phyloP scores from a whole-genome alignment of 2,329 filamentous ascomycete species.

The Aspergillus sergii region DNA sequence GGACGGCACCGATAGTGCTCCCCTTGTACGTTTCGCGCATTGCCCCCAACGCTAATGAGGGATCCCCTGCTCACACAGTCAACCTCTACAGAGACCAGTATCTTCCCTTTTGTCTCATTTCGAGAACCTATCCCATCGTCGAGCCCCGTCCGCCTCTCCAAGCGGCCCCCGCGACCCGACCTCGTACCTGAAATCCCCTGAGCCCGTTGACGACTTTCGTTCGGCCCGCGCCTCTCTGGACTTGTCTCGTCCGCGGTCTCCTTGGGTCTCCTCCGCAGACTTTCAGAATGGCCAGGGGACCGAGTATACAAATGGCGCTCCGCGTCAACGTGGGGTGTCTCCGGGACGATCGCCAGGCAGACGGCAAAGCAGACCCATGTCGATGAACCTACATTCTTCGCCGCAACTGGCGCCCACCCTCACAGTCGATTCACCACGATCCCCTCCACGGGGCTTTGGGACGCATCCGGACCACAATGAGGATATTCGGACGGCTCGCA shows the following conservation, averaged over 20 bases:
- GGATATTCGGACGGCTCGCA: conserved; percentile 57
- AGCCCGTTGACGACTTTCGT: conserved; percentile 33
- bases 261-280: conserved; percentile 35
- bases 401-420: conserved; percentile 46
- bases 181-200: conserved; percentile 34
- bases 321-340: conserved; percentile 39
- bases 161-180: conserved; percentile 33
- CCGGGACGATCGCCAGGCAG: conserved; percentile 60
- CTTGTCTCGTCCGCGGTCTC: conserved; percentile 42
- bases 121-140: conserved; percentile 47
- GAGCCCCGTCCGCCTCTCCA: conserved; percentile 31
- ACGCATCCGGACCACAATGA: conserved; percentile 62
- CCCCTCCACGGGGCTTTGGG: conserved; percentile 40
- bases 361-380: conserved; percentile 58
- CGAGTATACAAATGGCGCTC: conserved; percentile 27
- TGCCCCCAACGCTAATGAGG: conserved; percentile 5
- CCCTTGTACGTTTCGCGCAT: conserved; percentile 36
- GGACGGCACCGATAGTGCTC: conserved; percentile 39
- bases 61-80: conserved; percentile 16
- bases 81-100: conserved; percentile 44
- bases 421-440: conserved; percentile 47
- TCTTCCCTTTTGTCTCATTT: conserved; percentile 54
- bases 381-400: conserved; percentile 45
- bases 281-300: conserved; percentile 23
- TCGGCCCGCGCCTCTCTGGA: conserved; percentile 45